These are phyloP conservation scores for Kockiozyma suomiensis DNA, from an alignment of 805 yeast genomes.

Conservation along the genomic window DNA sequence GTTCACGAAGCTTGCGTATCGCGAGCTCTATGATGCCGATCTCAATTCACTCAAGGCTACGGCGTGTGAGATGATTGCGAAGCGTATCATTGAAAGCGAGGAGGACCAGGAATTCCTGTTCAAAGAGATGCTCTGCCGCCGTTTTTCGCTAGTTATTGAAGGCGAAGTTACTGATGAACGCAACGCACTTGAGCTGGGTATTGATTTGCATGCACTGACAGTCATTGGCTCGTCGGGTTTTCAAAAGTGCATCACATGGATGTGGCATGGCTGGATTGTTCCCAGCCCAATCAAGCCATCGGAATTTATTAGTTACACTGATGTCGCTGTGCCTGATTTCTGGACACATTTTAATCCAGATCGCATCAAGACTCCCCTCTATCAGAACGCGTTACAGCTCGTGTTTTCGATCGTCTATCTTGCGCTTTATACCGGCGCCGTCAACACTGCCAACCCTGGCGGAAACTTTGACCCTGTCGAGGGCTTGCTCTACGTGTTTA, in stretches of 20 bases:
- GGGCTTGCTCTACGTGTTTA: constrained; percentile 59
- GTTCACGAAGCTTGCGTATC: constrained; percentile 63
- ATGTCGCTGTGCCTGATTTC: constrained; percentile 57
- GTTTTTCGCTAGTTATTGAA: constrained; percentile 62
- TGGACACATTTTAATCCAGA: constrained; percentile 75
- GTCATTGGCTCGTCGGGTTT: constrained; percentile 80
- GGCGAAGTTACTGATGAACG: constrained; percentile 63
- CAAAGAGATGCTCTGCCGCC: constrained; percentile 68
- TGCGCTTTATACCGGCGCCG: constrained; percentile 60
- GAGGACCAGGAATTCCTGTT: constrained; percentile 52
- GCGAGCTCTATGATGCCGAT: constrained; percentile 68
- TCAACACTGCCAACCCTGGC: constrained; percentile 57
- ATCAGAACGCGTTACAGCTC: constrained; percentile 76
- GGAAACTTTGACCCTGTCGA: constrained; percentile 53
- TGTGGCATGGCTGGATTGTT: constrained; percentile 92
- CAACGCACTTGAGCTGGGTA: constrained; percentile 83
- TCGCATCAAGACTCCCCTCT: constrained; percentile 77
- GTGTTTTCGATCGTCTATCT: constrained; percentile 65
- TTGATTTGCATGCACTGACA: constrained; percentile 76
- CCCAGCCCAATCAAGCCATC: constrained; percentile 72
- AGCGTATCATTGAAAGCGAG: constrained; percentile 65
- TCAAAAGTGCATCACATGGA: constrained; percentile 84
- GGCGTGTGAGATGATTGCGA: constrained; percentile 76
- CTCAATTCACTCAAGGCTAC: constrained; percentile 60
- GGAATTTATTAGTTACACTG: constrained; percentile 65